phyloP scores from a whole-genome alignment of 768 basidiomycete species.

The Boletus rubescentipes region DNA sequence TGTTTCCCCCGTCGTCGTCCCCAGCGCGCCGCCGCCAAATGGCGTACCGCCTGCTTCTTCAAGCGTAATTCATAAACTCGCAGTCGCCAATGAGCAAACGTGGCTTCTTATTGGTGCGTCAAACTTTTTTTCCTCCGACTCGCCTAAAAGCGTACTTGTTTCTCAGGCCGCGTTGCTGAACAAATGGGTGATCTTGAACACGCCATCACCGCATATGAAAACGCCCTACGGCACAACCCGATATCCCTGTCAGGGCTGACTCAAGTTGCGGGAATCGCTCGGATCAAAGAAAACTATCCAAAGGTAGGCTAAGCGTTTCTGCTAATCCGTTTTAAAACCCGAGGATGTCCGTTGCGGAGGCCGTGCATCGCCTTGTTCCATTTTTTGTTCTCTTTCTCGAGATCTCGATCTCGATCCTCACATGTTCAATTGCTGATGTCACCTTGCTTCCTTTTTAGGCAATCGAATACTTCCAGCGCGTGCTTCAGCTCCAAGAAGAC shows the following conservation, averaged over 20 bases:
- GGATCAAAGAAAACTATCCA: slow-evolving; percentile 96
- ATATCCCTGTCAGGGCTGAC: slow-evolving; percentile 87
- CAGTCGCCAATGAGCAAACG: slow-evolving; percentile 88
- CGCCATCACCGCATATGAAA: slow-evolving; percentile 91
- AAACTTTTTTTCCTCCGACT: neutral
- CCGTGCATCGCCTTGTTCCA: slow-evolving; percentile 22
- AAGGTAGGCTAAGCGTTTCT: slow-evolving; percentile 58
- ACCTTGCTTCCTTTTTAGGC: slow-evolving; percentile 55
- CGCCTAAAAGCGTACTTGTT: slow-evolving; percentile 20
- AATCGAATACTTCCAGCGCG: slow-evolving; percentile 94
- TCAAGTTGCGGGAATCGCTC: slow-evolving; percentile 93
- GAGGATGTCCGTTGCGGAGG: slow-evolving; percentile 33
- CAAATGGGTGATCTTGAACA: slow-evolving; percentile 94
- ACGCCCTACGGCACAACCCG: slow-evolving; percentile 93
- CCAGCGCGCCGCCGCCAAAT: slow-evolving; percentile 29
- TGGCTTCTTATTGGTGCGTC: slow-evolving; percentile 86
- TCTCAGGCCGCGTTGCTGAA: slow-evolving; percentile 88
- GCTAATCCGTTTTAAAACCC: slow-evolving; percentile 28
- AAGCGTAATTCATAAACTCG: slow-evolving; percentile 70
- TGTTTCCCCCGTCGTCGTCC: slow-evolving; percentile 49
- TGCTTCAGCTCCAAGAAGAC: slow-evolving; percentile 86
- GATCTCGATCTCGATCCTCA: slow-evolving; percentile 32
- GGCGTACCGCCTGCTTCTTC: slow-evolving; percentile 27
- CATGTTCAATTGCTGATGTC: slow-evolving; percentile 32
- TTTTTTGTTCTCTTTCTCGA: slow-evolving; percentile 16